Conservation (phyloP, 129 eudicot genomes). For the Centaurea solstitialis region DNA sequence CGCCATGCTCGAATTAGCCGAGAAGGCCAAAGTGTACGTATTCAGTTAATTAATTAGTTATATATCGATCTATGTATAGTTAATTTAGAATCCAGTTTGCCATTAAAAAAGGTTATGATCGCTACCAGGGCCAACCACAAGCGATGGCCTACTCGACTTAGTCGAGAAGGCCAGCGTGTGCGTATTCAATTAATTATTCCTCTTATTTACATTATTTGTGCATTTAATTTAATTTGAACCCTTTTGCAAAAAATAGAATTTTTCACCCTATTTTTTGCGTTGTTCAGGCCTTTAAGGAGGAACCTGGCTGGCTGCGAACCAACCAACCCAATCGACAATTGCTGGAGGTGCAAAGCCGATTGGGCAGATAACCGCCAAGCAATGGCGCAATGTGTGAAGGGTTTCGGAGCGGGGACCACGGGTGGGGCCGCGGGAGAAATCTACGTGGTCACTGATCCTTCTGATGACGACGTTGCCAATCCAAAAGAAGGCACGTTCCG, state of each 20-base stretch:
- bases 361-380: constrained; percentile 36
- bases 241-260: too few species aligned
- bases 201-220: too few species aligned
- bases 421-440: constrained; percentile 36
- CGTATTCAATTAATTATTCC: too few species aligned
- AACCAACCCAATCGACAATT: constrained; percentile 36
- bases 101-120: too few species aligned
- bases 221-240: too few species aligned
- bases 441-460: constrained; percentile 26
- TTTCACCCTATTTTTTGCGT: neutral
- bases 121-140: too few species aligned
- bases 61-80: too few species aligned
- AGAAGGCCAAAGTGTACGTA: neutral
- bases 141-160: too few species aligned
- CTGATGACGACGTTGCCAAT: constrained; percentile 19
- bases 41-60: too few species aligned
- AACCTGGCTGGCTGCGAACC: constrained; percentile 18
- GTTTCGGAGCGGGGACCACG: constrained; percentile 29
- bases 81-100: too few species aligned
- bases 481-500: constrained; percentile 43
- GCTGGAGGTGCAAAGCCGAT: constrained; percentile 43
- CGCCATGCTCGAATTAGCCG: neutral
- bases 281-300: constrained; percentile 21
- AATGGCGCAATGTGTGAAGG: constrained; percentile 27
- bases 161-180: too few species aligned